phyloP scores from a whole-genome alignment of 345 rosid species.

The Lumnitzera racemosa region DNA sequence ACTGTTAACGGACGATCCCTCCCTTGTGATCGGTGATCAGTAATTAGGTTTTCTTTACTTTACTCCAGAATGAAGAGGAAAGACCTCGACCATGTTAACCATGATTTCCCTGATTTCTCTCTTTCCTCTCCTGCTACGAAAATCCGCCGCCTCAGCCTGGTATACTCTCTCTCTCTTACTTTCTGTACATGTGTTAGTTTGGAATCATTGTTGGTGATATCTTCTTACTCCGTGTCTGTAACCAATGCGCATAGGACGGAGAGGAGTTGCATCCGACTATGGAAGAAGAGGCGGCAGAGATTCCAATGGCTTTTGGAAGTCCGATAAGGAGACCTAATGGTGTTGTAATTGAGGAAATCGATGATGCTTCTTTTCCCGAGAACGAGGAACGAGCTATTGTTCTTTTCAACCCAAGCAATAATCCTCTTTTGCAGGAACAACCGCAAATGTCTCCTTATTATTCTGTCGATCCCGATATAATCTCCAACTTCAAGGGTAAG shows the following conservation, averaged over 20 bases:
- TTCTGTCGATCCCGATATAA: constrained; percentile 27
- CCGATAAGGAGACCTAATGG: not conserved
- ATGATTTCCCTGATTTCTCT: constrained; percentile 80
- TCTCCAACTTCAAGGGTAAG: constrained; percentile 56
- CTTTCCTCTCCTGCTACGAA: constrained; percentile 70
- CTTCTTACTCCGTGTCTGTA: not conserved
- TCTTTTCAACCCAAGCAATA: constrained; percentile 36
- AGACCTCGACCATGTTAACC: constrained; percentile 48
- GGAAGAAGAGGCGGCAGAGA: constrained; percentile 44
- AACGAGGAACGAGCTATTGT: constrained; percentile 69
- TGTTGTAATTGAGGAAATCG: constrained; percentile 8
- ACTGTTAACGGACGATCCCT: no score
- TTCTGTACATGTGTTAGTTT: not conserved
- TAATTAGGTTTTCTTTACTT: no score
- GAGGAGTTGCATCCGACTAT: constrained; percentile 52
- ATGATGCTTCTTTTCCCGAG: constrained; percentile 6
- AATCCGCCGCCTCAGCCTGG: constrained; percentile 80
- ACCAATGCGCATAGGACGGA: constrained; percentile 19
- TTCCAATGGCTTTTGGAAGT: not conserved
- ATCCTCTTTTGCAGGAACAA: constrained; percentile 1
- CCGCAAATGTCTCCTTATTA: constrained; percentile 22
- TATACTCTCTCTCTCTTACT: constrained; percentile 8
- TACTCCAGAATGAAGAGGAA: constrained; percentile 43
- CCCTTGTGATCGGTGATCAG: no score
- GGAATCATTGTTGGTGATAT: not conserved